These are phyloP conservation scores for Umbelopsis sp. DNA, from an alignment of 371 early-diverging fungal species.

Conservation along the genomic window DNA sequence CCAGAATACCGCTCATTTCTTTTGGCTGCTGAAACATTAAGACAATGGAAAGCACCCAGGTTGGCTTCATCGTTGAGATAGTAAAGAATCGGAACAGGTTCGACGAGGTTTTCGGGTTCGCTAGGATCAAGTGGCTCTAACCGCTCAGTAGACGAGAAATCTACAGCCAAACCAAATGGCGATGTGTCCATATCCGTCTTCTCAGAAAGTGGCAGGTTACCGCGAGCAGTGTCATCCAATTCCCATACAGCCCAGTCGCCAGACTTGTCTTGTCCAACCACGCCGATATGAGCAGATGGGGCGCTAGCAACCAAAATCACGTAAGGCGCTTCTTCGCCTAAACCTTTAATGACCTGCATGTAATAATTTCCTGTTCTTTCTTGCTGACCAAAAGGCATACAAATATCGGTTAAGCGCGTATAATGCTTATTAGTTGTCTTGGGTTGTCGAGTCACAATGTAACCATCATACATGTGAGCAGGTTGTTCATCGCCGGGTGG, in stretches of 20 bases:
- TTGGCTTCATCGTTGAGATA: conserved; percentile 49
- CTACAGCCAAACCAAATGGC: conserved; percentile 49
- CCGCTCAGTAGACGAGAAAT: conserved; percentile 39
- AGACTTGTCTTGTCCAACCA: conserved; percentile 41
- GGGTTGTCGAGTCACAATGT: conserved; percentile 38
- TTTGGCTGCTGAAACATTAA: conserved; percentile 37
- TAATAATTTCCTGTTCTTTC: conserved; percentile 42
- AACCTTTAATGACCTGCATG: conserved; percentile 42
- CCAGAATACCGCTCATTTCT: conserved; percentile 33
- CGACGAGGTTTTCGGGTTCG: conserved; percentile 31
- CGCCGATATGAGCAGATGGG: conserved; percentile 41
- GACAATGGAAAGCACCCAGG: conserved; percentile 47
- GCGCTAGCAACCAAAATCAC: conserved; percentile 42
- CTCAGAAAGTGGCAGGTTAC: conserved; percentile 41
- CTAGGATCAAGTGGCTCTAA: conserved; percentile 44
- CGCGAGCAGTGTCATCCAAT: conserved; percentile 35
- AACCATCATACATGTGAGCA: conserved; percentile 32
- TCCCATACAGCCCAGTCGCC: conserved; percentile 50
- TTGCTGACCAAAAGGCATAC: conserved; percentile 39
- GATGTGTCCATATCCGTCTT: conserved; percentile 41
- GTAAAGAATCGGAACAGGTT: conserved; percentile 45
- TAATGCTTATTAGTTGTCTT: conserved; percentile 27
- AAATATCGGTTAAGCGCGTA: conserved; percentile 41
- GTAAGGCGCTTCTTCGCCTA: conserved; percentile 39
- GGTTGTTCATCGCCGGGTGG: conserved; percentile 25